Conservation (phyloP, 768 basidiomycete genomes). For the Leccinum olivaceopallidum region DNA sequence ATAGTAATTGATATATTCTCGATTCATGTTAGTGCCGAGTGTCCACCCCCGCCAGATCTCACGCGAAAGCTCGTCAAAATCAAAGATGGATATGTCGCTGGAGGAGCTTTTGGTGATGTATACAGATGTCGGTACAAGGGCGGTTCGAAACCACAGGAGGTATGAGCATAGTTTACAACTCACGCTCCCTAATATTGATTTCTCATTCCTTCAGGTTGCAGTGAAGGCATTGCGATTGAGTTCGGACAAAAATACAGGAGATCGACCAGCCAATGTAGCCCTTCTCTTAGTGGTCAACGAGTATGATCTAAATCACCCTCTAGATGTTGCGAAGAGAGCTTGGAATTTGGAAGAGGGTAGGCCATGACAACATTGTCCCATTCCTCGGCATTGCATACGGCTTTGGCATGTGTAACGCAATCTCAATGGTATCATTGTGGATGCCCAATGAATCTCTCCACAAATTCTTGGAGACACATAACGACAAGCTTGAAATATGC, state of each 20-base stretch:
- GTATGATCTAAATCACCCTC: neutral
- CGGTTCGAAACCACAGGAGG: neutral
- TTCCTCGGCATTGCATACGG: neutral
- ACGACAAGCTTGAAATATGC: neutral
- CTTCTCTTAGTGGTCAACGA: neutral
- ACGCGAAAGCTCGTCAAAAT: neutral
- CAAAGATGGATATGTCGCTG: neutral
- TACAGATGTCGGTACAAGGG: neutral
- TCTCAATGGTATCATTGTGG: neutral
- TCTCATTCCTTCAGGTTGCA: neutral
- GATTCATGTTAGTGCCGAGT: conserved; percentile 13
- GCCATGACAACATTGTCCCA: neutral
- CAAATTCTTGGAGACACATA: neutral
- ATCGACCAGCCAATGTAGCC: neutral
- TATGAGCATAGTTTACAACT: neutral
- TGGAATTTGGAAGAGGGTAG: neutral
- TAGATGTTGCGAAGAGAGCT: neutral
- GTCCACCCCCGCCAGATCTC: neutral
- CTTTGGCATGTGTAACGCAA: neutral
- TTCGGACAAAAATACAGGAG: too few species aligned
- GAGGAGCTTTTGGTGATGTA: neutral
- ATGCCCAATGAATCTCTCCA: neutral
- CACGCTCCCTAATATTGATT: too few species aligned
- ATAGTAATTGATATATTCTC: neutral
- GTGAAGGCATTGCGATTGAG: neutral